phyloP scores from a whole-genome alignment of 192 early-diverging fungal genomes.

The Mortierella antarctica region DNA sequence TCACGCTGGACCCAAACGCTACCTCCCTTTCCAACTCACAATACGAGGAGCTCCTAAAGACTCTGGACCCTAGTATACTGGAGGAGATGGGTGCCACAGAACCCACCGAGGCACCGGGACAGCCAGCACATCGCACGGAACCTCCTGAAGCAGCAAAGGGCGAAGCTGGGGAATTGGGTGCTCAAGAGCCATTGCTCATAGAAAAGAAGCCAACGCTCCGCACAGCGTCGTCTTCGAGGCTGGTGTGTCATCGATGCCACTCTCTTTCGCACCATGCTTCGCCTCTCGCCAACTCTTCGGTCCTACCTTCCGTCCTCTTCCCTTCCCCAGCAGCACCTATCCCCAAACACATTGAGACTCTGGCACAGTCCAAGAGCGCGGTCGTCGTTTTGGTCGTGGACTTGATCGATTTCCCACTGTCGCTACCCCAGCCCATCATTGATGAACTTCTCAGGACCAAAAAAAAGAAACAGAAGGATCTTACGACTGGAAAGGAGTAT shows the following conservation, averaged over 20 bases:
- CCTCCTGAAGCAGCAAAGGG: neutral
- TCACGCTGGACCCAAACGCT: conserved; percentile 6
- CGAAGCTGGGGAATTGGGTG: neutral
- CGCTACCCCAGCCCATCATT: conserved; percentile 30
- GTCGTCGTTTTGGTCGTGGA: conserved; percentile 45
- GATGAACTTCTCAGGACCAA: conserved; percentile 28
- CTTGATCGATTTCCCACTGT: conserved; percentile 43
- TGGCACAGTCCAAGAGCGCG: conserved; percentile 35
- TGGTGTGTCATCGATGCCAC: conserved; percentile 45
- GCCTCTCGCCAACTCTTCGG: conserved; percentile 11
- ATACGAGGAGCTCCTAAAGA: conserved; percentile 31
- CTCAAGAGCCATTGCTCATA: neutral
- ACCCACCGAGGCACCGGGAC: neutral
- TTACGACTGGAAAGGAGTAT: neutral
- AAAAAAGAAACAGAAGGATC: neutral
- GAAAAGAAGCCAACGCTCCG: conserved; percentile 13
- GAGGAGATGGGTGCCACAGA: conserved; percentile 31
- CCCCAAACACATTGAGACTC: conserved; percentile 37
- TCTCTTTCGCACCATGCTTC: conserved; percentile 42
- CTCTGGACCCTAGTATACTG: conserved; percentile 34
- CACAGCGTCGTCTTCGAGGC: neutral
- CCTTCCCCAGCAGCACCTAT: conserved; percentile 34
- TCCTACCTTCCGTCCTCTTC: conserved; percentile 19
- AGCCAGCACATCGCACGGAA: neutral
- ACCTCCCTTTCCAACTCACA: conserved; percentile 25